Evolutionary conservation across 2,329 filamentous ascomycete species (phyloP).

Genomic region (Colletotrichum sp.): DNA sequence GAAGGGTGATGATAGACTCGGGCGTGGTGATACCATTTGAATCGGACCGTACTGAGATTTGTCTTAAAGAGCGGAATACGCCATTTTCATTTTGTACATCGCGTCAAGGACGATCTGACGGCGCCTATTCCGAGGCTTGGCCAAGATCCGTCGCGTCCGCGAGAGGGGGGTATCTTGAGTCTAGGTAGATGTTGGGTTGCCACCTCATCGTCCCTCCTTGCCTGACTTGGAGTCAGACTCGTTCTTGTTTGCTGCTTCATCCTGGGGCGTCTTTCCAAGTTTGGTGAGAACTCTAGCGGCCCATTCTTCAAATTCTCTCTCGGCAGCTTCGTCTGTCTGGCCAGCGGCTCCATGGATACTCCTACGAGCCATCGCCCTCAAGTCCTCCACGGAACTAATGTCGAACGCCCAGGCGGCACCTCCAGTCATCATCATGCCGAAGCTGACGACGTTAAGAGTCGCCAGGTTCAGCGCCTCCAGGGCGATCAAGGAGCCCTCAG

Average conservation of each 20-base stretch:
- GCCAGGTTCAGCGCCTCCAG: constrained; percentile 84
- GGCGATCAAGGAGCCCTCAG: constrained; percentile 75
- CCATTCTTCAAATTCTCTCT: constrained; percentile 68
- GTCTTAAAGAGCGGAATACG: constrained; percentile 3
- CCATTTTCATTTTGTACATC: constrained; percentile 19
- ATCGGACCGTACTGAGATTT: constrained; percentile 4
- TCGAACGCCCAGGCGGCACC: constrained; percentile 80
- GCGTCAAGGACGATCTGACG: not conserved
- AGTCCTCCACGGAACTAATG: constrained; percentile 71
- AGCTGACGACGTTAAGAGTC: constrained; percentile 81
- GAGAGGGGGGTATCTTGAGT: not conserved
- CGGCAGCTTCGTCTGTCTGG: constrained; percentile 53
- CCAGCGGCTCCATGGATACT: constrained; percentile 38
- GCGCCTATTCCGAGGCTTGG: not conserved
- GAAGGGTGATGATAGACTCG: not conserved
- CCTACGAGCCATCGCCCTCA: constrained; percentile 57
- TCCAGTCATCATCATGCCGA: constrained; percentile 77
- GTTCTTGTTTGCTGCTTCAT: not conserved
- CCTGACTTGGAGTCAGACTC: constrained; percentile 11
- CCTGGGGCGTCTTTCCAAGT: constrained; percentile 36
- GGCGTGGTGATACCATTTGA: not conserved
- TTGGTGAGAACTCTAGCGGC: constrained; percentile 63
- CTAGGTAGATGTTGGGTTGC: constrained; percentile 12
- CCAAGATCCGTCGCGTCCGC: not conserved
- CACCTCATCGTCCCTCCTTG: constrained; percentile 15